A percentile compares a stretch with the other conserved stretches of the same genome.
Conservation (phyloP, 768 basidiomycete genomes). For the Serendipita sp. region DNA sequence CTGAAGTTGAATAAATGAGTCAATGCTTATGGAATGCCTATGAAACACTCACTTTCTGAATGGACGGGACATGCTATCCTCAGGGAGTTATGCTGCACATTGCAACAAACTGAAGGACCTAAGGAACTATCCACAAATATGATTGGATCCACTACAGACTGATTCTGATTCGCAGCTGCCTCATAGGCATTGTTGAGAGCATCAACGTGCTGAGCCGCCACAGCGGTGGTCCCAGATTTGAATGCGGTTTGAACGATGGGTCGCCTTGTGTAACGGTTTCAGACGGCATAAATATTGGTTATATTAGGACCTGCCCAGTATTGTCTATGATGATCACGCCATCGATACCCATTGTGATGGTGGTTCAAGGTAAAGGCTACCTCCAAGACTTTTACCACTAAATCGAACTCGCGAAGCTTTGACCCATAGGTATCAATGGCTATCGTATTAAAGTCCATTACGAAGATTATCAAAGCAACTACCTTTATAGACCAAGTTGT, state of each 20-base stretch:
- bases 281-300: not conserved
- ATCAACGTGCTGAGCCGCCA: constrained; percentile 75
- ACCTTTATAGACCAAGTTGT: constrained; percentile 66
- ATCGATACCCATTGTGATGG: constrained; percentile 50
- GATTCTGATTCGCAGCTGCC: constrained; percentile 23
- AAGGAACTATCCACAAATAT: constrained; percentile 43
- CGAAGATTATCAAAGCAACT: constrained; percentile 71
- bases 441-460: constrained; percentile 23
- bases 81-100: constrained; percentile 60
- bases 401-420: too few relatives aligned
- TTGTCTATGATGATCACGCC: constrained; percentile 66
- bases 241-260: constrained; percentile 87
- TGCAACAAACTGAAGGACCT: constrained; percentile 62
- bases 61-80: constrained; percentile 56
- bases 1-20: constrained; percentile 24
- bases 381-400: not conserved
- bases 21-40: not conserved
- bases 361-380: not conserved
- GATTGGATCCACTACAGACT: constrained; percentile 53
- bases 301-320: constrained; percentile 36
- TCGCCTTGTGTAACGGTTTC: constrained; percentile 17
- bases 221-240: constrained; percentile 49
- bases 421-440: too few relatives aligned
- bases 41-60: not conserved
- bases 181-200: constrained; percentile 58